Evolutionary conservation across 2,329 filamentous ascomycete species (phyloP).

Genomic region (Helotiales sp.): DNA sequence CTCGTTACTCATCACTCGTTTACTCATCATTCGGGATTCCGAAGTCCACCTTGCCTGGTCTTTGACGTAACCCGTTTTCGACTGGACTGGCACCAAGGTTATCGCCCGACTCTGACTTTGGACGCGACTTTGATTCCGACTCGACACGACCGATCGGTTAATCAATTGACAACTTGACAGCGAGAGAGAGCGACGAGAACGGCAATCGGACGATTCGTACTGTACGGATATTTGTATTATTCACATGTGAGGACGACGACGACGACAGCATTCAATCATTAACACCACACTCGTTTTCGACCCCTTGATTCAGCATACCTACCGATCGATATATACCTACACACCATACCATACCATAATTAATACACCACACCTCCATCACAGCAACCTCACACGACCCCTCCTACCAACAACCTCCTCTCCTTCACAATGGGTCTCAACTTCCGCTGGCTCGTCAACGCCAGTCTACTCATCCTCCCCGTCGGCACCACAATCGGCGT

Average conservation of each 20-base stretch:
- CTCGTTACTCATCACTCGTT: no score
- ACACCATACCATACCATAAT: no score
- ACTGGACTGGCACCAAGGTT: no score
- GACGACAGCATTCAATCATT: not conserved
- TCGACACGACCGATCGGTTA: not conserved
- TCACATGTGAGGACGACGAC: not conserved
- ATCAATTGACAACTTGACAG: not conserved
- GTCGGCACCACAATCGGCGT: constrained; percentile 24
- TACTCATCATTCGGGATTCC: not conserved
- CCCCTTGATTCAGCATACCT: not conserved
- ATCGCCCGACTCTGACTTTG: no score
- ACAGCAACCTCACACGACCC: no score
- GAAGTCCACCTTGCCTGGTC: no score
- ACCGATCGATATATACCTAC: not conserved
- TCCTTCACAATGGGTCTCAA: constrained; percentile 6
- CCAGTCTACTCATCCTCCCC: constrained; percentile 16
- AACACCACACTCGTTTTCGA: not conserved
- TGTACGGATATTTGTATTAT: not conserved
- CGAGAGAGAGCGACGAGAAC: not conserved
- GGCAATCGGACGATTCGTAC: not conserved
- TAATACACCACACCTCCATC: not conserved
- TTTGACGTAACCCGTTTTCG: no score
- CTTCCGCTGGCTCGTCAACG: constrained; percentile 21
- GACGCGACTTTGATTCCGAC: no score
- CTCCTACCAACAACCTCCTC: no score